phyloP scores from a whole-genome alignment of 169 alveolate genomes.

The Plasmodium vivax region DNA sequence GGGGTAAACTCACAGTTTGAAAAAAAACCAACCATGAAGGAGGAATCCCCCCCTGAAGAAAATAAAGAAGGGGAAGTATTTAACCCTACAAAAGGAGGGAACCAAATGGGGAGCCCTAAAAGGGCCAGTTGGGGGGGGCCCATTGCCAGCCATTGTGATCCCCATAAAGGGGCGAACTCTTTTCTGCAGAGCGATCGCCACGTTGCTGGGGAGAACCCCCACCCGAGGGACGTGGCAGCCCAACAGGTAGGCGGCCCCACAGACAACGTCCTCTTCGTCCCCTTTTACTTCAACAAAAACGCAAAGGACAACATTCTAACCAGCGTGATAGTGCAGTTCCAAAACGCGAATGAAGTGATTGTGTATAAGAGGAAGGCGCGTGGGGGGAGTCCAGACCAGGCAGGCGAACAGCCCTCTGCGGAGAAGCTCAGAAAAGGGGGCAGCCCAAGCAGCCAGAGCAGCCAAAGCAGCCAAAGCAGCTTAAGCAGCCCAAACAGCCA shows the following conservation, averaged over 20 bases:
- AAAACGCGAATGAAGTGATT: slow-evolving; percentile 1
- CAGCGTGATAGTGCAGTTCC: slow-evolving; percentile 43
- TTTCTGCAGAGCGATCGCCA: neutral
- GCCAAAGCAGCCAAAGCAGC: neutral
- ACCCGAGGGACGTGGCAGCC: neutral
- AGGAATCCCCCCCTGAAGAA: neutral
- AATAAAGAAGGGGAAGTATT: neutral
- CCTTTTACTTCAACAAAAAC: slow-evolving; percentile 71
- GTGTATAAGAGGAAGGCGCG: slow-evolving; percentile 21
- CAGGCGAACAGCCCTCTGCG: neutral
- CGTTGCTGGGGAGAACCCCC: neutral
- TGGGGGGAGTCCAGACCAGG: neutral
- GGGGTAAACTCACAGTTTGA: neutral
- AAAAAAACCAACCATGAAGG: neutral
- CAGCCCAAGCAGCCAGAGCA: neutral
- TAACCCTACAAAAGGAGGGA: neutral
- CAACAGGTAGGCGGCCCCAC: neutral
- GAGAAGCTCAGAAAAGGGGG: neutral
- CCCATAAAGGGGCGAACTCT: neutral
- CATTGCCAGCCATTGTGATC: neutral
- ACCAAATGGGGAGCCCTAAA: neutral
- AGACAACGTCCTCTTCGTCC: slow-evolving; percentile 30
- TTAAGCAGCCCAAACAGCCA: neutral
- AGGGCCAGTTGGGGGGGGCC: neutral
- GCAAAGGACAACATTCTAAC: slow-evolving; percentile 69